phyloP scores from a whole-genome alignment of 768 basidiomycete genomes.

The Mycena leptocephala region DNA sequence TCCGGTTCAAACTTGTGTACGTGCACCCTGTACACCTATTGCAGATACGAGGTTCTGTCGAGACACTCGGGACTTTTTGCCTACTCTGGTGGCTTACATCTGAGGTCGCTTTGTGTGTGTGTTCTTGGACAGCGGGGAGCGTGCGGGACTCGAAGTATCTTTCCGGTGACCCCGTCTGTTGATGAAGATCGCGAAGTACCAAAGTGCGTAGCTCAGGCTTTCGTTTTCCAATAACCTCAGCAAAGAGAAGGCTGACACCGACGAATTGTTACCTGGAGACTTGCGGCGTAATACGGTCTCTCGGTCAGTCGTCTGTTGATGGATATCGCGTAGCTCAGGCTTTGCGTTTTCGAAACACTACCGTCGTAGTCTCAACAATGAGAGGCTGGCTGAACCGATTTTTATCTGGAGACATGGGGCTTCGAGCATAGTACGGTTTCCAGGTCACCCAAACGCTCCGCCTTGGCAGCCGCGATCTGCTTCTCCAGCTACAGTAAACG shows the following conservation, averaged over 20 bases:
- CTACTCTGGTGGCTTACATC: background rate
- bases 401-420: background rate
- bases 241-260: background rate
- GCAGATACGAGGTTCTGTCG: too few species aligned
- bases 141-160: background rate
- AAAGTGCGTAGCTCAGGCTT: too few species aligned
- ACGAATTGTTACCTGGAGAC: background rate
- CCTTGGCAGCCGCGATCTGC: background rate
- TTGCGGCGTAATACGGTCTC: background rate
- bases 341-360: background rate
- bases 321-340: background rate
- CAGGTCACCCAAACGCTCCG: background rate
- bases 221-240: background rate
- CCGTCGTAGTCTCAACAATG: background rate
- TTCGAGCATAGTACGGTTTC: background rate
- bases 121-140: background rate
- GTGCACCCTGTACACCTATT: too few species aligned
- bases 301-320: background rate
- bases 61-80: background rate
- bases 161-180: background rate
- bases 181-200: background rate
- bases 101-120: background rate
- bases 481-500: background rate
- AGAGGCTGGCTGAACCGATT: background rate
- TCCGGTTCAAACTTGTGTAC: too few species aligned